Percentiles rank a stretch among this genome's conserved stretches.
Conservation (phyloP, 2,329 filamentous ascomycete species). For the Penicillium thymicola region DNA sequence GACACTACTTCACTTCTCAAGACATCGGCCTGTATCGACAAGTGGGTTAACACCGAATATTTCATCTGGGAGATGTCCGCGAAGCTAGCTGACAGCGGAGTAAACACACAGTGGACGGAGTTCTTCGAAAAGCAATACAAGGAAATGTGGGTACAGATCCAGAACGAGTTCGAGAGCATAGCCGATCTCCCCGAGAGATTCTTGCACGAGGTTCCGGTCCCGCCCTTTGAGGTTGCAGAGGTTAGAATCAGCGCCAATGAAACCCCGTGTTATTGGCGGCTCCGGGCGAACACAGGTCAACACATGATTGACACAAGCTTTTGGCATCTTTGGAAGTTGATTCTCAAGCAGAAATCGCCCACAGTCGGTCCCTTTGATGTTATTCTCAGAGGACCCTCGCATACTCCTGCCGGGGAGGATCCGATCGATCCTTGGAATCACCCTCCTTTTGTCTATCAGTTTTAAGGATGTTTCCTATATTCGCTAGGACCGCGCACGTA, state of each 20-base stretch:
- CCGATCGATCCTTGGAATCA: background rate
- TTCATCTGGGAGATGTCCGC: constrained; percentile 7
- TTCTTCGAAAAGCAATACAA: background rate
- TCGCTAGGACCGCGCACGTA: background rate
- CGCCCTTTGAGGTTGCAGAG: background rate
- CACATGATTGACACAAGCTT: background rate
- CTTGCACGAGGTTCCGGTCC: background rate
- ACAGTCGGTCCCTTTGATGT: background rate
- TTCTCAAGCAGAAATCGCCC: background rate
- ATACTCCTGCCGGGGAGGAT: background rate
- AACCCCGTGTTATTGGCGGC: background rate
- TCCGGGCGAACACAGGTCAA: background rate
- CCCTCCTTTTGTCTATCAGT: background rate
- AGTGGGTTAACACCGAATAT: constrained; percentile 4
- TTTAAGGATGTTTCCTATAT: background rate
- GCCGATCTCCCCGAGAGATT: constrained; percentile 3
- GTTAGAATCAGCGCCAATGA: background rate
- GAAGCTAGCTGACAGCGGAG: background rate
- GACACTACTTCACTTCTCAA: background rate
- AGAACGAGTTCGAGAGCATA: background rate
- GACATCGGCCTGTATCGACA: background rate
- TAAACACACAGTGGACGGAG: background rate
- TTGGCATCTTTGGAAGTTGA: constrained; percentile 1
- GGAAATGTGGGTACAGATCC: background rate
- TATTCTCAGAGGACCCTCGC: background rate